phyloP scores from a whole-genome alignment of 1,284 basidiomycete species.

The Afroboletus lepidellus region DNA sequence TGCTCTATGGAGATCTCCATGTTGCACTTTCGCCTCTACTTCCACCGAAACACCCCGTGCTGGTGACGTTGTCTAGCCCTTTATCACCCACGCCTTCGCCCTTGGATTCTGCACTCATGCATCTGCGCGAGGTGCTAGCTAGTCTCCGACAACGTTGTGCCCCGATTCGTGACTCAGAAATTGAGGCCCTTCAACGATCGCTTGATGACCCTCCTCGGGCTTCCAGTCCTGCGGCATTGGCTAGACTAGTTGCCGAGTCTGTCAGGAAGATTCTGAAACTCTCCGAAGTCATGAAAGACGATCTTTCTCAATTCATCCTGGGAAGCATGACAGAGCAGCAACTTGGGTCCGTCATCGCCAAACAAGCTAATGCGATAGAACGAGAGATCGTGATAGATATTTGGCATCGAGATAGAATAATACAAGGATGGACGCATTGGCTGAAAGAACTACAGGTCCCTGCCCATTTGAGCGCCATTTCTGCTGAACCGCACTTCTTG shows the following conservation, averaged over 20 bases:
- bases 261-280: conserved; percentile 49
- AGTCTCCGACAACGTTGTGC: conserved; percentile 60
- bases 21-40: conserved; percentile 52
- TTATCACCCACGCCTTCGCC: conserved; percentile 65
- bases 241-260: conserved; percentile 44
- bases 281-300: conserved; percentile 58
- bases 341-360: conserved; percentile 43
- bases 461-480: conserved; percentile 14
- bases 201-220: conserved; percentile 38
- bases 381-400: conserved; percentile 48
- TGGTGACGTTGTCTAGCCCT: conserved; percentile 52
- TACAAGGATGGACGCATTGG: conserved; percentile 44
- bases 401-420: conserved; percentile 43
- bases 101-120: conserved; percentile 50
- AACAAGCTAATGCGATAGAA: conserved; percentile 54
- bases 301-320: conserved; percentile 58
- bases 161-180: conserved; percentile 55
- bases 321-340: conserved; percentile 64
- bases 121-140: conserved; percentile 50
- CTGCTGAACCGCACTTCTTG: conserved; percentile 18
- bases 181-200: conserved; percentile 43
- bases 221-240: conserved; percentile 28
- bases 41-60: conserved; percentile 46
- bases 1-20: conserved; percentile 53
- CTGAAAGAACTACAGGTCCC: conserved; percentile 23